Evolutionary conservation across 129 eudicot species (phyloP).

Genomic region (Centella asiatica): DNA sequence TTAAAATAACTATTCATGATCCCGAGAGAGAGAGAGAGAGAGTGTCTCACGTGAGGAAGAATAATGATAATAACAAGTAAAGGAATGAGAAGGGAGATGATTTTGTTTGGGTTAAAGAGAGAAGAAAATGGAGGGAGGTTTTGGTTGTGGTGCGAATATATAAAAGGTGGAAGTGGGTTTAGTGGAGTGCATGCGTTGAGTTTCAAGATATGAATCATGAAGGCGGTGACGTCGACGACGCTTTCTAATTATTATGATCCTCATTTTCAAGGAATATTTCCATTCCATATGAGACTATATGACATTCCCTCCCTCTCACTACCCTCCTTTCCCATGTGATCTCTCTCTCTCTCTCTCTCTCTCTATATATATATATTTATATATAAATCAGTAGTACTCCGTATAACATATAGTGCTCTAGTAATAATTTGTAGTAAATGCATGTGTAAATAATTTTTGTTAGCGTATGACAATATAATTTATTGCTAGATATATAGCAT

Average conservation of each 20-base stretch:
- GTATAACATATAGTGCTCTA: too few species aligned
- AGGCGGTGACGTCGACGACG: constrained; percentile 10
- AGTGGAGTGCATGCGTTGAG: constrained; percentile 6
- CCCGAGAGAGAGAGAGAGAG: not conserved
- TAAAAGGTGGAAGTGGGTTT: not conserved
- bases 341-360: too few species aligned
- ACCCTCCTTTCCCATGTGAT: too few species aligned
- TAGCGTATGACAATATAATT: too few species aligned
- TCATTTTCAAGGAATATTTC: not conserved
- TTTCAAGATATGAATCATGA: constrained; percentile 35
- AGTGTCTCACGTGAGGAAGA: constrained; percentile 10
- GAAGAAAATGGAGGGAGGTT: not conserved
- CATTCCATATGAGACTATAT: too few species aligned
- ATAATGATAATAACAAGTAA: not conserved
- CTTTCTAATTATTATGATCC: not conserved
- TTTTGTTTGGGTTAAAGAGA: not conserved
- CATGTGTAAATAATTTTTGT: too few species aligned
- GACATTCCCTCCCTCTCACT: too few species aligned
- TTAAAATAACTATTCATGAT: not conserved
- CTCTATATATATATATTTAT: too few species aligned
- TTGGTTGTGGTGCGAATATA: not conserved
- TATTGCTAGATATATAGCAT: too few species aligned
- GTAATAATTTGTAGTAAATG: too few species aligned
- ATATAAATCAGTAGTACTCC: too few species aligned
- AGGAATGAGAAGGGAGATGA: not conserved